phyloP scores from a whole-genome alignment of 352 stramenopile genomes.

The Pythium volutum region DNA sequence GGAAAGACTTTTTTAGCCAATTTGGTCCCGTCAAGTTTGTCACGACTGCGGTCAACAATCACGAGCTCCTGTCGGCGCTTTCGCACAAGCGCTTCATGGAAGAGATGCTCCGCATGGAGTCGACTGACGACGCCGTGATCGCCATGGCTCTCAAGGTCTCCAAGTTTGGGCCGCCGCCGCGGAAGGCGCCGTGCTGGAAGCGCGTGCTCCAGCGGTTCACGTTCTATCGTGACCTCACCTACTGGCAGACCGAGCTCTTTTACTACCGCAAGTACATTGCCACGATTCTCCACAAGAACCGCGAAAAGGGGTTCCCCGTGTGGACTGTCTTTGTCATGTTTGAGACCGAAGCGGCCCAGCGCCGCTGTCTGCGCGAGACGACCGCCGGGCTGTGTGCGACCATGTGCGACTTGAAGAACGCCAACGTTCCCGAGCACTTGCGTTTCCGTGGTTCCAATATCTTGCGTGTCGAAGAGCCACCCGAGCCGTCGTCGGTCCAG shows the following conservation, averaged over 20 bases:
- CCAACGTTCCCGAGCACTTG: conserved; percentile 31
- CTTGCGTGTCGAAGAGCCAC: conserved; percentile 58
- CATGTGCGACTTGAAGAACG: conserved; percentile 35
- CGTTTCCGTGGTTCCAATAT: conserved; percentile 70
- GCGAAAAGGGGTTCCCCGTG: conserved; percentile 37
- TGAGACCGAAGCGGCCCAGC: conserved; percentile 63
- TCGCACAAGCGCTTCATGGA: conserved; percentile 64
- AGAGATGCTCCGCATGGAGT: conserved; percentile 71
- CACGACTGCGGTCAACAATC: conserved; percentile 62
- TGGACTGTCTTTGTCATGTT: conserved; percentile 81
- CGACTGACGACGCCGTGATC: conserved; percentile 30
- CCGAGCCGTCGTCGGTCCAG: conserved; percentile 62
- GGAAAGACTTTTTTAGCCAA: conserved; percentile 59
- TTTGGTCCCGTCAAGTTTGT: conserved; percentile 73
- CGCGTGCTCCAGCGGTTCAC: conserved; percentile 37
- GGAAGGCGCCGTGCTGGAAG: conserved; percentile 19
- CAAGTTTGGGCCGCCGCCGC: conserved; percentile 28
- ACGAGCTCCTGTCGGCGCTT: conserved; percentile 51
- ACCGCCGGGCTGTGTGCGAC: conserved; percentile 48
- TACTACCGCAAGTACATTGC: conserved; percentile 36
- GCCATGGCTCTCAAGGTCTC: conserved; percentile 38
- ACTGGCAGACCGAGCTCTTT: conserved; percentile 59
- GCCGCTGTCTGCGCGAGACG: conserved; percentile 45
- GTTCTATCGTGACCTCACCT: conserved; percentile 50
- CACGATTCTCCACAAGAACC: conserved; percentile 30